Conservation (phyloP, 495 filamentous ascomycete species). For the Choiromyces venosus region DNA sequence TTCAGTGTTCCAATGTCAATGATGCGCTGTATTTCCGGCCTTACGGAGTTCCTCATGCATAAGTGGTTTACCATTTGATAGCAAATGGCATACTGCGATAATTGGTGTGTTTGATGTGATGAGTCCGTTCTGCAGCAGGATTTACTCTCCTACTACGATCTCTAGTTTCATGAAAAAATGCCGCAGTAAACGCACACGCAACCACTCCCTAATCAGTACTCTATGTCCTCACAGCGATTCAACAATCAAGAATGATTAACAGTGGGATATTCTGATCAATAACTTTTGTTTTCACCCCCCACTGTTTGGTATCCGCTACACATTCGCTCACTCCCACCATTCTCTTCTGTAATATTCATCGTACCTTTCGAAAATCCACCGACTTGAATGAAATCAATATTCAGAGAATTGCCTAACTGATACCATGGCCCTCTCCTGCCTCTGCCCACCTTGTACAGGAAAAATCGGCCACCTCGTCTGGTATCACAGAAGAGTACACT, state of each 20-base stretch:
- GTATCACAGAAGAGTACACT: not conserved
- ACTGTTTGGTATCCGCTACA: not conserved
- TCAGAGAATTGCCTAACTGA: not conserved
- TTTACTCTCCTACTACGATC: not conserved
- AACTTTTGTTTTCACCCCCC: not conserved
- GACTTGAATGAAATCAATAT: not conserved
- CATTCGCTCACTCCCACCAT: not conserved
- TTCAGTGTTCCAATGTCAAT: not conserved
- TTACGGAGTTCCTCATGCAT: not conserved
- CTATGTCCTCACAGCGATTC: not conserved
- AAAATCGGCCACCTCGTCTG: not conserved
- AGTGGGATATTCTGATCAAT: not conserved
- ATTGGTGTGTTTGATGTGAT: not conserved
- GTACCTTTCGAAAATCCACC: not conserved
- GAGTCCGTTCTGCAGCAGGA: not conserved
- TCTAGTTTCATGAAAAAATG: not conserved
- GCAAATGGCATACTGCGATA: not conserved
- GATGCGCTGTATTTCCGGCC: not conserved
- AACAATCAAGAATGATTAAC: not conserved
- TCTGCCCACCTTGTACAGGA: not conserved
- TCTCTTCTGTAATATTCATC: not conserved
- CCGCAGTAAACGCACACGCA: not conserved
- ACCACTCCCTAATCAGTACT: not conserved
- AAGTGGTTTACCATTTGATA: not conserved
- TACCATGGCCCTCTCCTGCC: not conserved